Base-by-base conservation (phyloP, 345 rosid species). In the Triadica sebifera region DNA sequence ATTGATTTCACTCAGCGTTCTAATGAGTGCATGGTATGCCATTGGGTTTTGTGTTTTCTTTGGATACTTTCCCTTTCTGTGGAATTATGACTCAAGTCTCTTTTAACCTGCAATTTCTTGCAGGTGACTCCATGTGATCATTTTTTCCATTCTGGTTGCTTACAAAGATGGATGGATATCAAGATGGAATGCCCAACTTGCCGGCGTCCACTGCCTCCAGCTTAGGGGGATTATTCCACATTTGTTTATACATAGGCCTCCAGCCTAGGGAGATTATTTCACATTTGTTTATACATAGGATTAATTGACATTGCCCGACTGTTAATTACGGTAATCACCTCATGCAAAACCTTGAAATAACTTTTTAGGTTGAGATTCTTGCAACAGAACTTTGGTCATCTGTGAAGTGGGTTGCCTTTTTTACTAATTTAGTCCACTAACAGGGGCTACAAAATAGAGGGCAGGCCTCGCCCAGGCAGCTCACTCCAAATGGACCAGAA, bases 181-280 rank as follows among this genome's bases (percentile, higher is more conserved):
- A 95, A 95, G 86, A 95, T 95, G 99, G 99, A 95, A 83, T 95
- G 99, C 74, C 99, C 99, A 67, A 95, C 99, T 68, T 95, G 99
- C 83, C 93, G 99, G 76, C 93, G 99, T 53, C 75, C 91, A 3
- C 82, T 95, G 60, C 99, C 99, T 29, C 92, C 99, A 74, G 96
- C 94, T 67, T 90, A 84, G 87, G 72, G 78, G 50, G 62, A 74
- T 43, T 4, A 13, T 59, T 75, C 74, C n/a, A n/a, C n/a, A n/a
- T n/a, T n/a, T n/a, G n/a, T n/a, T n/a, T n/a, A n/a, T n/a, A n/a
- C n/a, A n/a, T n/a, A n/a, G n/a, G n/a, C n/a, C n/a, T n/a, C n/a
- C n/a, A n/a, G n/a, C n/a, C n/a, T n/a, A n/a, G n/a, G n/a, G n/a
- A n/a, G n/a, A n/a, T n/a, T n/a, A n/a, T n/a, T n/a, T n/a, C 61